Conservation (phyloP, 345 rosid genomes). For the Gynandropsis gynandra region DNA sequence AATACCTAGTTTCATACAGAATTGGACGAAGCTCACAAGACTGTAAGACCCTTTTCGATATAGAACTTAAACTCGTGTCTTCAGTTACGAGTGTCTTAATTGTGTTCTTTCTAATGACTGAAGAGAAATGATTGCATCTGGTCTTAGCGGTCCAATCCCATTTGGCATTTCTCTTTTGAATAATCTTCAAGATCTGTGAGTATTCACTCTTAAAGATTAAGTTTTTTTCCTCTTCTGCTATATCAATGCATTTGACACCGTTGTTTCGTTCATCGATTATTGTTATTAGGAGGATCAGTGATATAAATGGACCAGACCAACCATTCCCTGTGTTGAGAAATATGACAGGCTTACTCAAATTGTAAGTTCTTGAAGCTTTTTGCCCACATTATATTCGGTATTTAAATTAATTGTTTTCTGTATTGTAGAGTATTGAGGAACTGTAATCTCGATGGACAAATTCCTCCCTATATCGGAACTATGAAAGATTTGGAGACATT, state of each 20-base stretch:
- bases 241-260: background rate
- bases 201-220: constrained; percentile 20
- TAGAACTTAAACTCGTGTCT: constrained; percentile 1
- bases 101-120: constrained; percentile 10
- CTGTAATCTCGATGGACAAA: constrained; percentile 36
- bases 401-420: constrained; percentile 4
- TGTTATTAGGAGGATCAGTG: constrained; percentile 49
- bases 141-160: constrained; percentile 54
- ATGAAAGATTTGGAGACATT: constrained; percentile 27
- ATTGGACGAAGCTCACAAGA: constrained; percentile 43
- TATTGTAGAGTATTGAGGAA: constrained; percentile 37
- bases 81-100: constrained; percentile 8
- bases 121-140: constrained; percentile 57
- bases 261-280: constrained; percentile 10
- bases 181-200: constrained; percentile 38
- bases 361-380: constrained; percentile 36
- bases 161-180: constrained; percentile 31
- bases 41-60: constrained; percentile 34
- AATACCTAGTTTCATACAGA: constrained; percentile 41
- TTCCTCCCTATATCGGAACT: constrained; percentile 34
- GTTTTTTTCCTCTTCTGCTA: constrained; percentile 9
- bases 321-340: constrained; percentile 36
- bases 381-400: background rate
- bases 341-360: constrained; percentile 20
- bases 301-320: constrained; percentile 42